Evolutionary conservation across 352 stramenopile genomes (phyloP), one percentile per base, ranked within the genome.

Genomic region (Pythium insidiosum): DNA sequence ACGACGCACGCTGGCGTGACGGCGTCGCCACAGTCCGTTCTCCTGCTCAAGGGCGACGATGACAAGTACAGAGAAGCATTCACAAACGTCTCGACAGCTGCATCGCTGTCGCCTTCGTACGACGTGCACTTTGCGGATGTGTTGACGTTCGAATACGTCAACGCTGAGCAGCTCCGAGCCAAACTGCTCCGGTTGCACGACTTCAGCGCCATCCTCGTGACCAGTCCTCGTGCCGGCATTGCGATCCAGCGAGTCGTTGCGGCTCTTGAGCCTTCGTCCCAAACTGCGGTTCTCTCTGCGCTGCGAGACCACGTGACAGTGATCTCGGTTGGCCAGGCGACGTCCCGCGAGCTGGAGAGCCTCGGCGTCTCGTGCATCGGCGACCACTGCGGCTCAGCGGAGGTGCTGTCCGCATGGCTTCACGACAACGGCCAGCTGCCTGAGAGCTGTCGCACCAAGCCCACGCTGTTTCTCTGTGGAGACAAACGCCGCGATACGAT

Each of bases 381-480:
- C n/a, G 72, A 85, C 31, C 58, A 85, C 30, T 72, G 64, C 23
- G 80, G 80, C 24, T 92, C 80, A 12, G 80, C 75, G 1, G 74
- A 88, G 15, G 43, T 64, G 19, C 59, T 92, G 38, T 43, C 66
- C 12, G 55, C 64, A 35, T 73, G 70, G 25, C 51, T 87, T 41
- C 50, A 66, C 5, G 40, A 70, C 4, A 39, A 70, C 16, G 67
- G 63, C 22, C 41, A 57, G 7, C 50, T 88, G 2, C 65, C 76
- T 9, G 38, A 11, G 0, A 49, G 54, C 15, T 63, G 48, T 24
- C 53, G 51, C 22, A 56, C 55, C 6, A 83, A 79, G n/a, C 74
- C 74, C 0, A 69, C 69, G 51, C 35, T 88, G 38, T 92, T 92
- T 56, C 33, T 88, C 2, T 89, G 76, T 33, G 80, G 80, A 5